phyloP scores from a whole-genome alignment of 2,329 filamentous ascomycete species.

The Colletotrichum sp. region DNA sequence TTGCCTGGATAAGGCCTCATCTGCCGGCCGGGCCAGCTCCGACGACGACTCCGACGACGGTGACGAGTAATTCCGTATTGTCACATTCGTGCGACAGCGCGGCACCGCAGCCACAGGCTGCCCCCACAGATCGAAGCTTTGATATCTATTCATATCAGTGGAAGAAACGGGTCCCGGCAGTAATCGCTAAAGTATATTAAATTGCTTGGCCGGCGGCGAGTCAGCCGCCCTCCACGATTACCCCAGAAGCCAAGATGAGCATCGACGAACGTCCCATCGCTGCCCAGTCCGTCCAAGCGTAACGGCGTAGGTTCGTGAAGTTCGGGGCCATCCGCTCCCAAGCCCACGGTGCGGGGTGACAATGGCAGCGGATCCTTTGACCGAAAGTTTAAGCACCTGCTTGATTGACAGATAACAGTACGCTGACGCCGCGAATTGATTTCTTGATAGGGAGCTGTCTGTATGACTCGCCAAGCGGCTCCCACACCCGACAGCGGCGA shows the following conservation, averaged over 20 bases:
- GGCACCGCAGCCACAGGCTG: neutral
- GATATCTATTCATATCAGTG: neutral
- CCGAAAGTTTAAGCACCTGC: neutral
- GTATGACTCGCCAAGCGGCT: slow-evolving; percentile 9
- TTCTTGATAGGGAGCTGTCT: neutral
- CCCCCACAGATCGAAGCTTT: slow-evolving; percentile 2
- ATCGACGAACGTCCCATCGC: neutral
- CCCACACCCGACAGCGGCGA: slow-evolving; percentile 1
- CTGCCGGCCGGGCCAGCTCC: neutral
- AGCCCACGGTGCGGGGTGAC: neutral
- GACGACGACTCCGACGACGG: neutral
- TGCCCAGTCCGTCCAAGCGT: neutral
- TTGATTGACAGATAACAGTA: neutral
- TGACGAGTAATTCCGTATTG: neutral
- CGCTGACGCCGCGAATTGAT: neutral
- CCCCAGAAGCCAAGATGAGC: slow-evolving; percentile 5
- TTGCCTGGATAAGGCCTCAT: neutral
- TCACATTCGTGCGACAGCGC: neutral
- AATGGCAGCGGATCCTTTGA: neutral
- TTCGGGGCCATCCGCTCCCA: neutral
- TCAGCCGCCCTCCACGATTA: slow-evolving; percentile 12
- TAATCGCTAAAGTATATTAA: slow-evolving; percentile 1
- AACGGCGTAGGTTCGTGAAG: neutral
- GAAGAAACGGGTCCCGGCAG: neutral
- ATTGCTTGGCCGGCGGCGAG: slow-evolving; percentile 3